A percentile compares a stretch with the other conserved stretches of the same genome.
Conservation (phyloP, 257 asterid species). For the Solanum raphanifolium region DNA sequence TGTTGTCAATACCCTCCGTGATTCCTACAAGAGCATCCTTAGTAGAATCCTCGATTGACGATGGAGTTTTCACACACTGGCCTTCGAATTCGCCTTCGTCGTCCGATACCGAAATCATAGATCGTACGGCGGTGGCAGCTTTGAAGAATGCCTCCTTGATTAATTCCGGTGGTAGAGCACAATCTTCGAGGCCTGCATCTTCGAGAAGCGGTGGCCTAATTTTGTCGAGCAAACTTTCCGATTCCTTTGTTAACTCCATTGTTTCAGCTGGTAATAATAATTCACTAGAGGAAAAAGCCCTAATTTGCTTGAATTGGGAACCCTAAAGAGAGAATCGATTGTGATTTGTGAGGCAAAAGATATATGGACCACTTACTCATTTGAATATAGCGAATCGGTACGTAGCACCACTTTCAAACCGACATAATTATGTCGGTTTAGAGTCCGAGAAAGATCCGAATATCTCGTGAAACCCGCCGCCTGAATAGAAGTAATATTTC, state of each 20-base stretch:
- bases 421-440: not conserved
- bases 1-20: conserved; percentile 18
- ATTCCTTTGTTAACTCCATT: conserved; percentile 44
- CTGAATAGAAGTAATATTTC: not conserved
- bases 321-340: not conserved
- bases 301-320: not conserved
- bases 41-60: conserved; percentile 32
- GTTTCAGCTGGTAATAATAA: not conserved
- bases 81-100: conserved; percentile 31
- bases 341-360: not conserved
- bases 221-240: conserved; percentile 29
- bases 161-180: conserved; percentile 79
- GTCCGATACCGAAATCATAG: conserved; percentile 34
- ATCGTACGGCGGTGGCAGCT: conserved; percentile 72
- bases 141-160: conserved; percentile 63
- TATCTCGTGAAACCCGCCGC: not conserved
- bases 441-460: not conserved
- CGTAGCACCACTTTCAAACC: not conserved
- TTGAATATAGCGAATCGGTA: not conserved
- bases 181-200: conserved; percentile 96
- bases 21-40: conserved; percentile 49
- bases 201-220: conserved; percentile 69
- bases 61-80: conserved; percentile 49
- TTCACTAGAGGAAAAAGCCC: not conserved
- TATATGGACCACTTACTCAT: not conserved